A percentile compares a stretch with the other conserved stretches of the same genome.
phyloP scores from a whole-genome alignment of 2,329 filamentous ascomycete species.

The Claviceps maximensis region DNA sequence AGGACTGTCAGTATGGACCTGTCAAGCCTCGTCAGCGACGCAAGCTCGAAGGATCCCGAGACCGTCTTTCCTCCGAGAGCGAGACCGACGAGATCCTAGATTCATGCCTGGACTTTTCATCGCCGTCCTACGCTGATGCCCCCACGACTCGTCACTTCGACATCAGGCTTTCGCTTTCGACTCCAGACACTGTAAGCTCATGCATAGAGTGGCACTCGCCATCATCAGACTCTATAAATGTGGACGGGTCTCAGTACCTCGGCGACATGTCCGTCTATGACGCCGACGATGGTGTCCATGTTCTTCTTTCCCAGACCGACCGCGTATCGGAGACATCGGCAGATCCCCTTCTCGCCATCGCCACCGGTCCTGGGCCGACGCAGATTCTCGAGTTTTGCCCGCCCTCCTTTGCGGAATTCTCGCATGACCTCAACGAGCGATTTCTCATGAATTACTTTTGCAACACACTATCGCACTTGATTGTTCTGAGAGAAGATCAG shows the following conservation, averaged over 20 bases:
- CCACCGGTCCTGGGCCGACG: conserved; percentile 13
- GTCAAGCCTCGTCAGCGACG: conserved; percentile 28
- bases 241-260: conserved; percentile 7
- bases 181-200: conserved; percentile 6
- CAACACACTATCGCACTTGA: conserved; percentile 50
- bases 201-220: conserved; percentile 10
- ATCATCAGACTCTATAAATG: background rate
- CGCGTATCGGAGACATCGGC: conserved; percentile 6
- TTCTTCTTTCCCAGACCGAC: background rate
- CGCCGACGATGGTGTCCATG: background rate
- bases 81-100: background rate
- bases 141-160: background rate
- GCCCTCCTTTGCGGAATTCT: conserved; percentile 45
- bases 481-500: conserved; percentile 49
- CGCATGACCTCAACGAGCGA: conserved; percentile 38
- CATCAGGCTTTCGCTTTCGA: conserved; percentile 8
- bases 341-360: conserved; percentile 14
- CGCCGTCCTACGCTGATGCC: background rate
- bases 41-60: conserved; percentile 15
- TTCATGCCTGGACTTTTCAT: background rate
- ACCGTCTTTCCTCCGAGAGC: background rate
- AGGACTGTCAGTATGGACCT: conserved; percentile 37
- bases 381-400: conserved; percentile 35
- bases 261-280: conserved; percentile 5
- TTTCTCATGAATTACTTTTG: conserved; percentile 49